Base-by-base conservation (phyloP, 2,329 filamentous ascomycete species). In the Calonectria pseudoturangicola region DNA sequence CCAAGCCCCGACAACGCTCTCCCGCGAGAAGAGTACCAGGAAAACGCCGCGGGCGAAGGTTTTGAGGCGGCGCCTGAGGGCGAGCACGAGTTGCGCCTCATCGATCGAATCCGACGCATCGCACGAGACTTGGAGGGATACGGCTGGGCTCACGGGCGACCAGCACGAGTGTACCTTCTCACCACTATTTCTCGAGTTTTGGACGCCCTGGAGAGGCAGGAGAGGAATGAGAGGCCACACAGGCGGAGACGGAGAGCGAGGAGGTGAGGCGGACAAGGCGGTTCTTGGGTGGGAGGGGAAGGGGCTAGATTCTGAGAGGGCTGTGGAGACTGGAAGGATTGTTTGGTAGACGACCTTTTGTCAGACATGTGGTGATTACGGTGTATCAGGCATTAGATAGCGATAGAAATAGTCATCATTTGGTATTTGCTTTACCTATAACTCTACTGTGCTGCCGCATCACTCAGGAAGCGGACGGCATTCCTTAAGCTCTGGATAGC, bases 391-490 rank as follows among this genome's bases (percentile, higher is more conserved):
- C 30, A 21, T 33, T 36, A 36, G 33, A 36, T 36, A 36, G 10
- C 33, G 10, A 12, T 9, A 10, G 10, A 13, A 10, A 36, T 9
- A 36, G 6, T 12, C 12, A 3, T 36, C 8, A 10, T 10, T 36
- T 36, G 33, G 5, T 47, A 6, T 45, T 45, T 47, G 21, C 4
- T 47, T 15, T n/a, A 39, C 28, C 16, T 18, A 7, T n/a, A 5
- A 16, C 16, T 27, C 8, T 21, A 45, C 21, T 39, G 15, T 33
- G 41, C 47, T 33, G 41, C 47, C 4, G 33, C 36, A 16, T 58
- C 21, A 13, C 73, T 71, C 30, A 79, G 70, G 21, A 79, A 79
- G 2, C 27, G 39, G 18, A 79, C 62, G 2, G 50, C 76, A 1
- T 56, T 75, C n/a, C 74, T 75, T n/a, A 79, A 3, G 36, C 62